Evolutionary conservation across 2,329 filamentous ascomycete species (phyloP).

Genomic region (Chaetothyriales sp.): DNA sequence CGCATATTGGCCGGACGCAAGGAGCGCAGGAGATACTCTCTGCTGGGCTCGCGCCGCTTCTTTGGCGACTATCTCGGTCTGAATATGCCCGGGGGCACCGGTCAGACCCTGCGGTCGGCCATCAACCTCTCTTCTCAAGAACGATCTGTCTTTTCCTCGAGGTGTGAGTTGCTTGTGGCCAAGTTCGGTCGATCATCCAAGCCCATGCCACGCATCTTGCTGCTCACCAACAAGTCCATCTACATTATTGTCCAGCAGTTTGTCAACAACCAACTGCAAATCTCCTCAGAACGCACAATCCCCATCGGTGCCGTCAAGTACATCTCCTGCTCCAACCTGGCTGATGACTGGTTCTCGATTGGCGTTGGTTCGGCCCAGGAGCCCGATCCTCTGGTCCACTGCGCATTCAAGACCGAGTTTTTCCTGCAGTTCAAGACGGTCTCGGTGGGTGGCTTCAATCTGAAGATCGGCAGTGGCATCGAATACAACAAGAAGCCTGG

Average conservation of each 20-base stretch:
- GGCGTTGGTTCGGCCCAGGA: conserved; percentile 82
- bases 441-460: conserved; percentile 63
- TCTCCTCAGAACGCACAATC: conserved; percentile 66
- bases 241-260: conserved; percentile 78
- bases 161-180: conserved; percentile 74
- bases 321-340: conserved; percentile 61
- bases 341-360: conserved; percentile 94
- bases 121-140: conserved; percentile 60
- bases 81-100: conserved; percentile 63
- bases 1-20: conserved; percentile 68
- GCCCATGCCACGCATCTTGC: conserved; percentile 65
- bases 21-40: conserved; percentile 77
- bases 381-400: conserved; percentile 82
- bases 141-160: conserved; percentile 71
- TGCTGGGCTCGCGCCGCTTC: conserved; percentile 82
- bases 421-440: conserved; percentile 77
- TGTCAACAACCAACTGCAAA: conserved; percentile 66
- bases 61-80: conserved; percentile 89
- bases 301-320: conserved; percentile 80
- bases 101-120: conserved; percentile 61
- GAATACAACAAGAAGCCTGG: conserved; percentile 97
- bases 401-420: conserved; percentile 90
- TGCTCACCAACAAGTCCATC: conserved; percentile 73
- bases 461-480: conserved; percentile 70
- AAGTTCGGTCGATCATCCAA: conserved; percentile 97